These are phyloP conservation scores for Cronartium ribicola DNA, from an alignment of 1,284 basidiomycete species.

Conservation along the genomic window DNA sequence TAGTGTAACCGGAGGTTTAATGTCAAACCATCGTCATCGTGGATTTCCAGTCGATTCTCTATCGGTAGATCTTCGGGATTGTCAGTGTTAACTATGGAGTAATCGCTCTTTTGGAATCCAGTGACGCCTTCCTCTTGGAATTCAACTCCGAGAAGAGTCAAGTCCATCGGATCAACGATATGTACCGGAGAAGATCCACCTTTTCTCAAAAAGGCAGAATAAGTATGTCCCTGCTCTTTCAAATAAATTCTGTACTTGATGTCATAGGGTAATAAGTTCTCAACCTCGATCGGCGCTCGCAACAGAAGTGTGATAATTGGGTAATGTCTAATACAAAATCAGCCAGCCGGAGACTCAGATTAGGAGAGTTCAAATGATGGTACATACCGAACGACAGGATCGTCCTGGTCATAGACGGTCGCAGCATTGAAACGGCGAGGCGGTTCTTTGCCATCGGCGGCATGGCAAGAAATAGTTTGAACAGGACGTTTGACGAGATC, in stretches of 20 bases:
- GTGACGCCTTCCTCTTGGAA: constrained; percentile 76
- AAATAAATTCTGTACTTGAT: constrained; percentile 92
- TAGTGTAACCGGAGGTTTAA: constrained; percentile 35
- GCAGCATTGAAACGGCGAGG: constrained; percentile 87
- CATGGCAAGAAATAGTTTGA: constrained; percentile 79
- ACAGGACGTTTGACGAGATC: constrained; percentile 74
- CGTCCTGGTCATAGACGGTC: constrained; percentile 36
- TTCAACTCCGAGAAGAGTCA: constrained; percentile 84
- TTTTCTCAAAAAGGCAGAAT: constrained; percentile 80
- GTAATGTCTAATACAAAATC: constrained; percentile 19
- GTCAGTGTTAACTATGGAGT: constrained; percentile 40
- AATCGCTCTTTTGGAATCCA: constrained; percentile 54
- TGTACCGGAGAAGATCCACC: constrained; percentile 96
- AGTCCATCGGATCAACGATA: constrained; percentile 88
- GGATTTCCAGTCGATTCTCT: constrained; percentile 30
- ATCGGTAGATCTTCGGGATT: constrained; percentile 42
- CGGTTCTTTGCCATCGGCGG: constrained; percentile 74
- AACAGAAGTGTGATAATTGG: constrained; percentile 35
- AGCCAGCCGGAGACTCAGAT: background rate
- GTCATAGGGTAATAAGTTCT: constrained; percentile 94
- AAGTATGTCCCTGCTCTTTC: constrained; percentile 80
- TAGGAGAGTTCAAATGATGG: background rate
- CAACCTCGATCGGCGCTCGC: constrained; percentile 62
- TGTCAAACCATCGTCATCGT: constrained; percentile 35
- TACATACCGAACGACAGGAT: constrained; percentile 16